Evolutionary conservation across 2,329 filamentous ascomycete genomes (phyloP), one percentile per base, ranked within the genome.

Genomic region (Fusarium sp.): DNA sequence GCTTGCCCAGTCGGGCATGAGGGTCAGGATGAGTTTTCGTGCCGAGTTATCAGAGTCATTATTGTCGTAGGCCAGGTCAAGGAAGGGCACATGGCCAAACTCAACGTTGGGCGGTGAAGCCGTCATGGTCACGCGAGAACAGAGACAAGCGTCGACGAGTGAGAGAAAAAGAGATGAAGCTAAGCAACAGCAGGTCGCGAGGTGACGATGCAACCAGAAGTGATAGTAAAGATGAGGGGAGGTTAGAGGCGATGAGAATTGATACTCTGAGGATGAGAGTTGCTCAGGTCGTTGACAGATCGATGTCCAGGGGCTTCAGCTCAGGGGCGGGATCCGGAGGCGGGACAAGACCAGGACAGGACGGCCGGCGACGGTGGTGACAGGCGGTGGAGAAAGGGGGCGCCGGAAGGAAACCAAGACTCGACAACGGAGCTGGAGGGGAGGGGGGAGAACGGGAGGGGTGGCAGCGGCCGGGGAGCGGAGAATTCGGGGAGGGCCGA

Each of bases 1-100:
- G 57, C 89, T 88, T 76, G 91, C 88, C 97, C 97, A 99, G 78
- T 97, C 91, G 13, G 95, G 95, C 69, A 92, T 90, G 71, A 98
- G 87, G 31, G 94, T 90, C 77, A 95, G 87, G 79, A 98, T 92
- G 73, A 99, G 90, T 74, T 90, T 89, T 71, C 94, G 87, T 63
- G 95, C 96, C 22, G 96, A 97, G 67, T 90, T 88, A 74, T 96
- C 90, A 33, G 94, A 93, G 81, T 97, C 91, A 76, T 90, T 86
- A 82, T 91, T 91, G 83, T 94, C 92, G 87, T 97, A 98, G 76
- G 88, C 89, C 72, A 96, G 88, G 64, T 94, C 90, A 68, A 98
- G 93, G 84, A 89, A 88, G 77, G 85, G 89, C 67, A 92, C 85
- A 72, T 86, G 83, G 78, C 83, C 83, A 69, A 85, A 79, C 65